These are phyloP conservation scores for Blastobotrys elegans DNA, from an alignment of 1,139 yeast species.

Conservation along the genomic window DNA sequence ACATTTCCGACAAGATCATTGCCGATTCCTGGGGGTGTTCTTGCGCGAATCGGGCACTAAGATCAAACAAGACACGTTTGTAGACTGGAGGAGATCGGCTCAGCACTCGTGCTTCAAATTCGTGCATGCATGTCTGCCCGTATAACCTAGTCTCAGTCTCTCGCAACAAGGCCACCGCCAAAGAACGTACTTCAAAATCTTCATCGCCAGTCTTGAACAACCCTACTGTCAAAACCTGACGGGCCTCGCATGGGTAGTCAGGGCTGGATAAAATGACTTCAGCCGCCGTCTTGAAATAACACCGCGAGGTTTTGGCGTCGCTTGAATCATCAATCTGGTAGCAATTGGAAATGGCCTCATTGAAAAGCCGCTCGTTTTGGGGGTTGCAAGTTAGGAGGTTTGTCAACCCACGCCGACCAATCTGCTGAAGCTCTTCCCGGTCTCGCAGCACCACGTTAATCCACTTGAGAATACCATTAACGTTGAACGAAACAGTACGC, in stretches of 20 bases:
- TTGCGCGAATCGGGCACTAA: slow-evolving; percentile 58
- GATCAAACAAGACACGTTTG: slow-evolving; percentile 67
- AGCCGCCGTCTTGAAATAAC: slow-evolving; percentile 68
- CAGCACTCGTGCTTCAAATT: slow-evolving; percentile 56
- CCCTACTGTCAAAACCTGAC: slow-evolving; percentile 60
- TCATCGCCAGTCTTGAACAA: slow-evolving; percentile 67
- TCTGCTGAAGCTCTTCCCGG: slow-evolving; percentile 52
- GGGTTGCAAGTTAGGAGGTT: slow-evolving; percentile 61
- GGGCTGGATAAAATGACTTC: slow-evolving; percentile 49
- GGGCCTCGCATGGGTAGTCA: slow-evolving; percentile 43
- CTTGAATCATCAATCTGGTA: slow-evolving; percentile 41
- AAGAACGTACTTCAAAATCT: slow-evolving; percentile 50
- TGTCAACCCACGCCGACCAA: slow-evolving; percentile 69
- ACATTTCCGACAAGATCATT: slow-evolving; percentile 64
- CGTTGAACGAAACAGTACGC: slow-evolving; percentile 56
- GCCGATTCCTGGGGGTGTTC: slow-evolving; percentile 55
- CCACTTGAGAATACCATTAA: slow-evolving; percentile 69
- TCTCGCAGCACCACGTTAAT: slow-evolving; percentile 60
- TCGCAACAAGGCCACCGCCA: slow-evolving; percentile 57
- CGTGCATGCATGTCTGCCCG: slow-evolving; percentile 43
- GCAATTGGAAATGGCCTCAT: slow-evolving; percentile 64
- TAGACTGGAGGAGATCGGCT: slow-evolving; percentile 69
- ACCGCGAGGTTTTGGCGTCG: slow-evolving; percentile 47
- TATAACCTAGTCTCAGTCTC: slow-evolving; percentile 52
- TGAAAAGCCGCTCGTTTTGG: slow-evolving; percentile 51